Conservation (phyloP, 257 asterid species). For the Solanum peruvianum region DNA sequence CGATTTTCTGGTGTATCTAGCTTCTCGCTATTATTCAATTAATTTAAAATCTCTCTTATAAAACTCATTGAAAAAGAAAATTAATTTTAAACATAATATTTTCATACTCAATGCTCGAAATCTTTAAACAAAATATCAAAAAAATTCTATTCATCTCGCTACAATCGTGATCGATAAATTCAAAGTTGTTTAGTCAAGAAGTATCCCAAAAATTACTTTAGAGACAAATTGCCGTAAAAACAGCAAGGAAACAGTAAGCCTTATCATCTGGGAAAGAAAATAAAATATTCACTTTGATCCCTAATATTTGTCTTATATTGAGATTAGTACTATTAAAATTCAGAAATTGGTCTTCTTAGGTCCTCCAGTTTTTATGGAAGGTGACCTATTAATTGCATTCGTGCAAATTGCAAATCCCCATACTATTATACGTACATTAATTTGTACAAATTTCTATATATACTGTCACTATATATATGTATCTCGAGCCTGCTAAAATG, state of each 20-base stretch:
- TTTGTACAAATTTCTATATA: background rate
- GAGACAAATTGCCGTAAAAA: conserved; percentile 5
- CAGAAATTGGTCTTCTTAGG: background rate
- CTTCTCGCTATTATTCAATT: background rate
- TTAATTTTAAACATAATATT: background rate
- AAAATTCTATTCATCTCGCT: background rate
- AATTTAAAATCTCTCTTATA: background rate
- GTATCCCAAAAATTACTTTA: background rate
- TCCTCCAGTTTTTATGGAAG: conserved; percentile 7
- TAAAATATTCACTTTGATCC: background rate
- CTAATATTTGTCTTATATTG: background rate
- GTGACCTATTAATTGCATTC: background rate
- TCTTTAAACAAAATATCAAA: background rate
- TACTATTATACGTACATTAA: background rate
- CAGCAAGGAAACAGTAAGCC: conserved; percentile 23
- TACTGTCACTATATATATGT: background rate
- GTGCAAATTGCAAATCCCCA: conserved; percentile 1
- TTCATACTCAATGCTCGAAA: fast-evolving
- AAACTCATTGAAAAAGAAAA: background rate
- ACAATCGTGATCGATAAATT: background rate
- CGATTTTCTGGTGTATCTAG: fast-evolving
- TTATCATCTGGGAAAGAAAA: conserved; percentile 1
- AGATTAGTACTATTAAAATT: background rate
- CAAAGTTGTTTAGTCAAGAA: background rate
- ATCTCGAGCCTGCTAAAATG: background rate